A percentile compares a stretch with the other conserved stretches of the same genome.
Evolutionary conservation across 768 basidiomycete species (phyloP).

Genomic region (Rhizopogon vinicolor): DNA sequence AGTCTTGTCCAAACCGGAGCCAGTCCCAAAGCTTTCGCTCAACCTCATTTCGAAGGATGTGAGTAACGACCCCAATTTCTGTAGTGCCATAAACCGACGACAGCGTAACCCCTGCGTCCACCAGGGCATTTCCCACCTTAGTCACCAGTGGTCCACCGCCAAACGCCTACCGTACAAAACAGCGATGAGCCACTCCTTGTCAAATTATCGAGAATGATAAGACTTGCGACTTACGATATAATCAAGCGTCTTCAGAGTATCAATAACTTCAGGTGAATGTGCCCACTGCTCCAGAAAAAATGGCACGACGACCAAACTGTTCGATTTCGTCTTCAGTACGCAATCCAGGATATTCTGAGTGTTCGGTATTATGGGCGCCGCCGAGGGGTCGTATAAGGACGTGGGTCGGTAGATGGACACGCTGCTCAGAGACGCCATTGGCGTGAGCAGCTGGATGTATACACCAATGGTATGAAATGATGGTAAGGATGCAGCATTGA

Average conservation of each 20-base stretch:
- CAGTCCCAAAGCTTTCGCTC: conserved; percentile 32
- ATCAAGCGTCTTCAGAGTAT: conserved; percentile 10
- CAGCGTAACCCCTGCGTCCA: conserved; percentile 29
- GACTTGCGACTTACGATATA: conserved; percentile 15
- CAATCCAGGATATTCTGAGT: conserved; percentile 16
- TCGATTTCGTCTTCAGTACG: conserved; percentile 8
- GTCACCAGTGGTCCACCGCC: conserved; percentile 32
- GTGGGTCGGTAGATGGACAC: conserved; percentile 17
- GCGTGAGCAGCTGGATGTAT: conserved; percentile 10
- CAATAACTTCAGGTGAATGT: conserved; percentile 10
- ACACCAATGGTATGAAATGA: conserved; percentile 18
- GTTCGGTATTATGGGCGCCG: conserved; percentile 16
- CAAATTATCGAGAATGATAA: too few relatives aligned
- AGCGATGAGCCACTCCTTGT: background rate
- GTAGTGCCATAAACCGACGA: conserved; percentile 32
- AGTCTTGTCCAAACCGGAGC: conserved; percentile 19
- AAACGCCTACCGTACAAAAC: conserved; percentile 18
- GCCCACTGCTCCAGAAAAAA: conserved; percentile 21
- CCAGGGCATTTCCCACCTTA: conserved; percentile 31
- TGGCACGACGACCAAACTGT: conserved; percentile 12
- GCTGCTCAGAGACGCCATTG: conserved; percentile 8
- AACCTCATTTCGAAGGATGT: conserved; percentile 1
- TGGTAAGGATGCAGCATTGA: conserved; percentile 14
- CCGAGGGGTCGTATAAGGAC: conserved; percentile 7
- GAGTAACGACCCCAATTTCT: conserved; percentile 25